These are phyloP conservation scores for Globisporangium alternatum DNA, from an alignment of 352 stramenopile genomes.

Conservation along the genomic window DNA sequence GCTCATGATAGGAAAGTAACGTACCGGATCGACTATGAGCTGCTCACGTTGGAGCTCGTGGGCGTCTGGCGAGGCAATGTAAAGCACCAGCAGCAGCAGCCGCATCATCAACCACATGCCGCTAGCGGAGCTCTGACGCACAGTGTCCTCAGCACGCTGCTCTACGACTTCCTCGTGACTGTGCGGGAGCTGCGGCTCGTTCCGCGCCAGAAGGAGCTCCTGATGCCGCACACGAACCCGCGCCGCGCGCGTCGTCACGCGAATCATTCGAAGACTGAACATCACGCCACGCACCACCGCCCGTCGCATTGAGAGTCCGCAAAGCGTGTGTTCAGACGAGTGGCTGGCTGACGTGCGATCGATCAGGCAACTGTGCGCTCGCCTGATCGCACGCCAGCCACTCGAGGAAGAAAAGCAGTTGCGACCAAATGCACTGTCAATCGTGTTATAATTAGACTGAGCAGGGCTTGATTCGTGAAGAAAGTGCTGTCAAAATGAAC, in stretches of 20 bases:
- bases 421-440: too few species aligned
- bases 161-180: conserved; percentile 76
- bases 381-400: too few species aligned
- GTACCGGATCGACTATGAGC: conserved; percentile 17
- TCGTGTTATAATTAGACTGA: not conserved
- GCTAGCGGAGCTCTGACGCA: conserved; percentile 23
- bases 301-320: not conserved
- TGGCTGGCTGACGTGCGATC: not conserved
- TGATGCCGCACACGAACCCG: conserved; percentile 23
- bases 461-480: not conserved
- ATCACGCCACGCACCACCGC: not conserved
- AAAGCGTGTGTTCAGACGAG: not conserved
- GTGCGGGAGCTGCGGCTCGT: conserved; percentile 80
- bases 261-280: not conserved
- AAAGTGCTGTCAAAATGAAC: too few species aligned
- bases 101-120: not conserved
- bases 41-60: conserved; percentile 21
- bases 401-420: too few species aligned
- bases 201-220: conserved; percentile 67
- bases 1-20: conserved; percentile 15
- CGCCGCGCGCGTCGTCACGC: conserved; percentile 11
- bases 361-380: too few species aligned
- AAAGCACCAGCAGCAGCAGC: conserved; percentile 4
- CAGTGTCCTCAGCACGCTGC: conserved; percentile 35
- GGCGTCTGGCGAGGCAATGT: conserved; percentile 20